Evolutionary conservation across 2,329 filamentous ascomycete genomes (phyloP), one percentile per base, ranked within the genome.

Genomic region (Ceratocystiopsis brevicomis): DNA sequence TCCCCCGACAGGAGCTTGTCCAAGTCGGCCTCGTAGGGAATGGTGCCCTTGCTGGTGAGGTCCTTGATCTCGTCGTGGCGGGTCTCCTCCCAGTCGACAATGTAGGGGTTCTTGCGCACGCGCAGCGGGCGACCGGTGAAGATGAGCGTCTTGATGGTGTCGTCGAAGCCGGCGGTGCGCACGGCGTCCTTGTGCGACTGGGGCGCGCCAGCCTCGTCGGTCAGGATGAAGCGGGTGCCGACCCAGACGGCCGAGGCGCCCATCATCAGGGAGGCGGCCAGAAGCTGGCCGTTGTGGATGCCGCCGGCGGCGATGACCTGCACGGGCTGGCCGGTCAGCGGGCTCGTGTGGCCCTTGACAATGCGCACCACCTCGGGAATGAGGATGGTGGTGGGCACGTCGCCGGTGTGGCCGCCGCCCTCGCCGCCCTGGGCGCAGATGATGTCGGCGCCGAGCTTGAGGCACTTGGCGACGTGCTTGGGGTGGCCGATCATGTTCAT

Each of bases 401-500:
- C 82, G 56, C 90, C 90, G 14, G 86, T 95, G 70, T 95, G 87
- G 52, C 90, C 90, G 60, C 90, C 90, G 50, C 90, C 90, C 68
- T 98, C 90, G 54, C 90, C 88, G 59, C 90, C 90, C 68, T 98
- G 90, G 42, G 90, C 90, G 68, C 88, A 96, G 67, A 98, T 96
- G 56, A 98, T 81, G 64, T 98, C 90, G 53, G 78, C 84, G 51
- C 87, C 90, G 46, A 87, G 73, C 41, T 88, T 85, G 49, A 98
- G 72, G 63, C 85, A 92, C 73, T 96, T 98, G 65, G 85, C 74
- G 50, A 94, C 88, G 67, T 98, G 90, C 78, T 98, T 98, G 58
- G 90, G 88, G 72, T 98, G 90, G 52, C 90, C 90, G 60, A 98
- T 87, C 90, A 98, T 98, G 78, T 98, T 98, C 90, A 96, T 96